Percentiles rank a stretch among this genome's conserved stretches.
phyloP scores from a whole-genome alignment of 495 filamentous ascomycete species.

The Penicillium bovifimosum region DNA sequence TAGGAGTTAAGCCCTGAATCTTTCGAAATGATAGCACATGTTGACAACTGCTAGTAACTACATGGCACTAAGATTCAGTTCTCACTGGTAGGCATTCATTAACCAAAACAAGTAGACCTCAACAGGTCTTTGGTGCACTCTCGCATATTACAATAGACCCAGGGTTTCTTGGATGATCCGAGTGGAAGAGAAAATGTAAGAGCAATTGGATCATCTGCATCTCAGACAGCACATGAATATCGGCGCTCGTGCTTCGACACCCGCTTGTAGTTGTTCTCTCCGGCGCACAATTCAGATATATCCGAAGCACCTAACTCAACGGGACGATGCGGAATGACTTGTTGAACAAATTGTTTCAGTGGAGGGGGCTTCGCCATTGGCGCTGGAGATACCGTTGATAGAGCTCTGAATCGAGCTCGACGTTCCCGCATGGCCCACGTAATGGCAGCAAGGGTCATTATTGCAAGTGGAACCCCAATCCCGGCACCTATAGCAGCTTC shows the following conservation, averaged over 20 bases:
- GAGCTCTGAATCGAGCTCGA: neutral
- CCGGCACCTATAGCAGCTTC: constrained; percentile 10
- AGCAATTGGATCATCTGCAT: neutral
- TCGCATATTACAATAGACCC: no score
- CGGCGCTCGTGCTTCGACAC: neutral
- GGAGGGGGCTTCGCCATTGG: neutral
- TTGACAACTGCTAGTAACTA: no score
- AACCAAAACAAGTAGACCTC: no score
- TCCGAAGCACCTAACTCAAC: neutral
- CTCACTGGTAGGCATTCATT: no score
- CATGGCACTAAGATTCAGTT: no score
- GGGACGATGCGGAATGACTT: neutral
- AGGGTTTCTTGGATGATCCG: no score
- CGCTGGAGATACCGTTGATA: neutral
- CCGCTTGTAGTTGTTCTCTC: neutral
- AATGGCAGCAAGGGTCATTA: constrained; percentile 21
- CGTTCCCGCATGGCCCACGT: constrained; percentile 15
- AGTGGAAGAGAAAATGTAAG: constrained; percentile 13
- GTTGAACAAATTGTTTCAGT: no score
- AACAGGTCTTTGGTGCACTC: no score
- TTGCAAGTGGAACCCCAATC: constrained; percentile 10
- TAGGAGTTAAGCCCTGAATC: no score
- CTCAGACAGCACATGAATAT: neutral
- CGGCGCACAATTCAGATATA: neutral
- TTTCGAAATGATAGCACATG: no score